Base-by-base conservation (phyloP, 2,329 filamentous ascomycete genomes). In the Chaetomiaceae sp. region DNA sequence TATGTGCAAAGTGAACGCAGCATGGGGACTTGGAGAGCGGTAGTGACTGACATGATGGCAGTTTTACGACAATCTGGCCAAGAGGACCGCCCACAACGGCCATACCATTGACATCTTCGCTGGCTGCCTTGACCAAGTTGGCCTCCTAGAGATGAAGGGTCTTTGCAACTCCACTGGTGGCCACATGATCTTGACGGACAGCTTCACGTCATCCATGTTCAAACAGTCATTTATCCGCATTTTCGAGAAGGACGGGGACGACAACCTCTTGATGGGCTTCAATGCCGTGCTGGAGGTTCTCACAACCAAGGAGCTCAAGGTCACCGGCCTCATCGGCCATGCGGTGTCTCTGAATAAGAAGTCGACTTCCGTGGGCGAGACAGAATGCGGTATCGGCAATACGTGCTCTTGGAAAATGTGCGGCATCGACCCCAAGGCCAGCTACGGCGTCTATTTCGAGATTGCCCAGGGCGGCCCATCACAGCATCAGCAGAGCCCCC, bases 391-490 rank as follows among this genome's bases (percentile, higher is more conserved):
- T 65, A 96, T 99, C 63, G 94, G 94, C 60, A 97, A 97, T 68
- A 99, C 94, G 1, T 97, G 92, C 71, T 92, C 91, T 3, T 99
- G 94, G 94, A 99, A 99, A 74, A 96, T 99, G 92, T 97, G 94
- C 65, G 91, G 90, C 61, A 96, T 99, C 61, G 91, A 97, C 64
- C 94, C 94, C 10, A 87, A 85, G 51, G 85, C 94, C 29, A 96
- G 90, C 65, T 97, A 97, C 65, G 94, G 90, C 56, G 81, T 99
- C 58, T 99, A 97, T 73, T 99, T 97, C 64, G 94, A 99, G 71
- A 95, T 99, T 67, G 92, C 94, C 63, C 94, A 97, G 72, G 90
- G 90, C 32, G 90, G 90, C 7, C 87, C 90, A 14, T 80, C 87
- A 44, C 84, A 89, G 58, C 88, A 95, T 69, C 89, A 92, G 65